These are phyloP conservation scores for Phalaenopsis aphrodite DNA, from an alignment of 106 monocot genomes.

Conservation along the genomic window DNA sequence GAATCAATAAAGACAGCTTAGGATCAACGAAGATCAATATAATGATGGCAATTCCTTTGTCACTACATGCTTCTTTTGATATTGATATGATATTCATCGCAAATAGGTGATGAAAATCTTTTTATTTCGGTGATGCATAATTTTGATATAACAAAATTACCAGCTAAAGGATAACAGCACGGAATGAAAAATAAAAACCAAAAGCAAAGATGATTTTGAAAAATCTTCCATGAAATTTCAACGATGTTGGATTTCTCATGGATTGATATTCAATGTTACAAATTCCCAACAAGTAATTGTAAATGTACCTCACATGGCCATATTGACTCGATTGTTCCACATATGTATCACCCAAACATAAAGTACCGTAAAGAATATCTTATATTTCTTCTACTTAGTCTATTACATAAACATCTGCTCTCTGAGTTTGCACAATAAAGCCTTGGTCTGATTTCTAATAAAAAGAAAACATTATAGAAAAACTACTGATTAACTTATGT, in stretches of 20 bases:
- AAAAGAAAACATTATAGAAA: background rate
- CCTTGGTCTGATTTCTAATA: background rate
- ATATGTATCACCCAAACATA: background rate
- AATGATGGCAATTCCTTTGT: background rate
- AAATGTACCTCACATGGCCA: background rate
- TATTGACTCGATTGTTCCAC: background rate
- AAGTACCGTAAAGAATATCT: background rate
- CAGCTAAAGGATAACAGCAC: background rate
- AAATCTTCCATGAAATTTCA: background rate
- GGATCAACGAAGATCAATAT: background rate
- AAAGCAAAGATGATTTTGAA: background rate
- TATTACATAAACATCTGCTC: background rate
- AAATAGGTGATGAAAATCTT: background rate
- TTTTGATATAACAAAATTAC: background rate
- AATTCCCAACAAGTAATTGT: background rate
- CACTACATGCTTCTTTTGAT: background rate
- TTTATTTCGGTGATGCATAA: background rate
- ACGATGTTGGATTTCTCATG: background rate
- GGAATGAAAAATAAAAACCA: background rate
- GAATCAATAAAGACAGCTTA: background rate
- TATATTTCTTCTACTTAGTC: background rate
- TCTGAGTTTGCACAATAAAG: background rate
- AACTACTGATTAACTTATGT: background rate
- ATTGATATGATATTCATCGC: background rate
- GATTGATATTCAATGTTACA: background rate